Conservation (phyloP, 768 basidiomycete species). For the Calvatia gigantea region DNA sequence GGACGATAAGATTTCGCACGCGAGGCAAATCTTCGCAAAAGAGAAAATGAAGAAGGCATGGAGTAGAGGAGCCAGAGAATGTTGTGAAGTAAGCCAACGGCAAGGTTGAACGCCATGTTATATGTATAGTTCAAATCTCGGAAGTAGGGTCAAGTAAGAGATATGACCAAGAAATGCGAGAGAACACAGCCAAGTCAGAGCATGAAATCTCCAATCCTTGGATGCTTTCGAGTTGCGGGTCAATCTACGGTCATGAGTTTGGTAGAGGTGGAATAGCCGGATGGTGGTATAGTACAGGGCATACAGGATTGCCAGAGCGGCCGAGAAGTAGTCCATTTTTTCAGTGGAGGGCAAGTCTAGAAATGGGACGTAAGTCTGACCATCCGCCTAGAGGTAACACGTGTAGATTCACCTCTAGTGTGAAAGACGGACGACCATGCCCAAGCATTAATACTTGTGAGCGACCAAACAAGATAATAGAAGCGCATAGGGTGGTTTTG, state of each 20-base stretch:
- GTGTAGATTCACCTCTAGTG: conserved; percentile 65
- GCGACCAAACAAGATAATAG: conserved; percentile 66
- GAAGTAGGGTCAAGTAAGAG: conserved; percentile 70
- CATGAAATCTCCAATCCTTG: conserved; percentile 18
- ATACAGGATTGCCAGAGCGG: conserved; percentile 78
- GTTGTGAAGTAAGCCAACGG: conserved; percentile 77
- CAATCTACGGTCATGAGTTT: conserved; percentile 22
- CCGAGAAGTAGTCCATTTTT: conserved; percentile 93
- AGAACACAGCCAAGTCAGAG: conserved; percentile 52
- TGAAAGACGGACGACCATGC: conserved; percentile 91
- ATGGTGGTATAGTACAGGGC: conserved; percentile 76
- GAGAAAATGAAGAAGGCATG: conserved; percentile 42
- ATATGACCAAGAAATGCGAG: conserved; percentile 66
- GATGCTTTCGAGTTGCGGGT: conserved; percentile 20
- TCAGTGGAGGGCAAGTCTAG: conserved; percentile 82
- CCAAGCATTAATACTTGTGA: conserved; percentile 86
- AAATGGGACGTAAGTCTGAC: neutral
- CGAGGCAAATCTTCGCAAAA: conserved; percentile 53
- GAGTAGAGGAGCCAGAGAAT: conserved; percentile 77
- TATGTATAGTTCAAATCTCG: conserved; percentile 91
- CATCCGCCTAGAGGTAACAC: neutral
- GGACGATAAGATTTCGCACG: conserved; percentile 58
- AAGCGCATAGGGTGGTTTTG: conserved; percentile 61
- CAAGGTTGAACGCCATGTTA: conserved; percentile 84
- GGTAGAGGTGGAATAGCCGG: conserved; percentile 74